Evolutionary conservation across 371 early-diverging fungal genomes (phyloP).

Genomic region (Coemansia sp.): DNA sequence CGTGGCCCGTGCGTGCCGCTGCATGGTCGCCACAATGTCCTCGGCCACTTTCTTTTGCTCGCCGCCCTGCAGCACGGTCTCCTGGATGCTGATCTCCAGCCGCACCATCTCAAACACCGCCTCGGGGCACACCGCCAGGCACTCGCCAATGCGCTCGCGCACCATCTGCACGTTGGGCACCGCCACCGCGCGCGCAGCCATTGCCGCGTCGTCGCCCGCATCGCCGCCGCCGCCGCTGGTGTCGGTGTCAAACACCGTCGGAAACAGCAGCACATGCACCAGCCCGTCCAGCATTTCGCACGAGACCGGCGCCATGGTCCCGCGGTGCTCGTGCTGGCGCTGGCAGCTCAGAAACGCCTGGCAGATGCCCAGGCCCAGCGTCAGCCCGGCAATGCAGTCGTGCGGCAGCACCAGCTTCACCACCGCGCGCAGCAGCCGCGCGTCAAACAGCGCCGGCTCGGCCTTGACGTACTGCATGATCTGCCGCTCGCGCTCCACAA

Average conservation of each 20-base stretch:
- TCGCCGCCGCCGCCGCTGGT: constrained; percentile 1
- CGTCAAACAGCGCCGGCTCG: constrained; percentile 49
- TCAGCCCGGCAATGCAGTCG: constrained; percentile 51
- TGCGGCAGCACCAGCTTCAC: constrained; percentile 52
- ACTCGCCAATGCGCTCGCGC: constrained; percentile 41
- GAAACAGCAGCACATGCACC: constrained; percentile 53
- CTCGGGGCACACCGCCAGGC: constrained; percentile 39
- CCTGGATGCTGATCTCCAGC: constrained; percentile 52
- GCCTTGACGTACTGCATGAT: constrained; percentile 34
- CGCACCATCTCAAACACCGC: constrained; percentile 51
- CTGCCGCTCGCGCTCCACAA: constrained; percentile 41
- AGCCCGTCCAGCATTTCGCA: constrained; percentile 39
- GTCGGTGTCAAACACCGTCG: constrained; percentile 54
- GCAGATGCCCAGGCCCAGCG: constrained; percentile 49
- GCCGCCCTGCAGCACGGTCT: constrained; percentile 50
- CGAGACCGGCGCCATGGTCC: neutral
- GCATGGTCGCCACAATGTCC: constrained; percentile 43
- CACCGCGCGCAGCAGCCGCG: constrained; percentile 40
- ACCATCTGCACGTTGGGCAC: constrained; percentile 31
- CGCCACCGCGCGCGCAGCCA: constrained; percentile 9
- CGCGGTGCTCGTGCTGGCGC: constrained; percentile 10
- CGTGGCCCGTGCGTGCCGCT: constrained; percentile 31
- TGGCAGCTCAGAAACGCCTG: constrained; percentile 38
- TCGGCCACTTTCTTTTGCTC: constrained; percentile 54
- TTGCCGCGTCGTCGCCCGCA: neutral